Evolutionary conservation across 208 protist genomes (phyloP).

Genomic region (Acanthamoeba rhysodes): DNA sequence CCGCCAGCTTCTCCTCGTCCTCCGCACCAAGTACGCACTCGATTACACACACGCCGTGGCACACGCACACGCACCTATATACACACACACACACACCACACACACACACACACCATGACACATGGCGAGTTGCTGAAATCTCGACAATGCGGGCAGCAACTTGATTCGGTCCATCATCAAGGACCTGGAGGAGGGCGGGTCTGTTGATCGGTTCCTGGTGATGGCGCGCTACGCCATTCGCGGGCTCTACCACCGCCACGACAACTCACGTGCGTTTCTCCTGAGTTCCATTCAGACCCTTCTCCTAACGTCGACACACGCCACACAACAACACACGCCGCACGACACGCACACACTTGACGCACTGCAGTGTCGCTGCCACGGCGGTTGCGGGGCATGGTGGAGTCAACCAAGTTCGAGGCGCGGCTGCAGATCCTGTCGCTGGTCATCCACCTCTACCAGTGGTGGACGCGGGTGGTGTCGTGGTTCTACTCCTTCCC

Average conservation of each 20-base stretch:
- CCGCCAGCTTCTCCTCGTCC: constrained; percentile 47
- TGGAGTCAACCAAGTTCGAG: constrained; percentile 9
- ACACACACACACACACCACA: no score
- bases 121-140: not conserved
- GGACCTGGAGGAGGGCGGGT: constrained; percentile 12
- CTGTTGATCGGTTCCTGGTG: constrained; percentile 34
- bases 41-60: no score
- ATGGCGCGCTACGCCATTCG: constrained; percentile 53
- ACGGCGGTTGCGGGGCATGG: not conserved
- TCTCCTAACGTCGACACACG: not conserved
- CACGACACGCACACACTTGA: not conserved
- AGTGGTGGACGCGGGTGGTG: constrained; percentile 8
- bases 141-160: not conserved
- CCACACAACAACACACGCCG: no score
- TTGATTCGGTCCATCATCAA: constrained; percentile 60
- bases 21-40: constrained; percentile 10
- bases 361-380: not conserved
- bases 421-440: not conserved
- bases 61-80: no score
- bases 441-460: constrained; percentile 21
- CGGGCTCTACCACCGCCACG: constrained; percentile 7
- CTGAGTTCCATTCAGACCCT: not conserved
- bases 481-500: constrained; percentile 43
- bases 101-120: no score
- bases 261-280: not conserved